phyloP scores from a whole-genome alignment of 129 eudicot genomes.

The Chrysanthemum lavandulifolium region DNA sequence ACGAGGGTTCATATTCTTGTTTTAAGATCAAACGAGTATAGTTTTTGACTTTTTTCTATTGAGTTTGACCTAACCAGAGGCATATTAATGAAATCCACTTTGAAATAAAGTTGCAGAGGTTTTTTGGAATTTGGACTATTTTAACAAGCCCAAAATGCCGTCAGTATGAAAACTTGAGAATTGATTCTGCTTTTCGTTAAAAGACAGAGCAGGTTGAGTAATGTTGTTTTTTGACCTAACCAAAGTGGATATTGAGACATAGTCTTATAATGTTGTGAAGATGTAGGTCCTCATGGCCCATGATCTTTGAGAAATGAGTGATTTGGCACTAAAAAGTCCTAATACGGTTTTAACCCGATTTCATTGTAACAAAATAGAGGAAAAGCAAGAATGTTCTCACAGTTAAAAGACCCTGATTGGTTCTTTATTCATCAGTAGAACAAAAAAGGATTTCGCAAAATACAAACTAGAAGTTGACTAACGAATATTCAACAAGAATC shows the following conservation, averaged over 20 bases:
- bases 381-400: too few relatives aligned
- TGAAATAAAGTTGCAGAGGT: not conserved
- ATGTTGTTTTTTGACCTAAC: too few relatives aligned
- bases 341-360: not conserved
- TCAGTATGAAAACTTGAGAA: not conserved
- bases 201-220: too few relatives aligned
- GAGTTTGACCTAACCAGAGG: not conserved
- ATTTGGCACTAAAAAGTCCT: not conserved
- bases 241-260: too few relatives aligned
- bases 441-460: too few relatives aligned
- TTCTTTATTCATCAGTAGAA: too few relatives aligned
- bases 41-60: not conserved
- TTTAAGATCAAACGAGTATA: not conserved
- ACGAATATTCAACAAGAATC: too few relatives aligned
- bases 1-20: not conserved
- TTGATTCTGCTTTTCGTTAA: too few relatives aligned
- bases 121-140: not conserved
- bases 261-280: not conserved
- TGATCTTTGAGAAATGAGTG: conserved; percentile 1
- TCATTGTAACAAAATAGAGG: too few relatives aligned
- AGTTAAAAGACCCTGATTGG: too few relatives aligned
- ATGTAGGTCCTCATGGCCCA: not conserved
- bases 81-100: not conserved
- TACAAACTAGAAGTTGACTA: too few relatives aligned
- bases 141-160: not conserved